Evolutionary conservation across 768 basidiomycete species (phyloP).

Genomic region (Pisolithus marmoratus): DNA sequence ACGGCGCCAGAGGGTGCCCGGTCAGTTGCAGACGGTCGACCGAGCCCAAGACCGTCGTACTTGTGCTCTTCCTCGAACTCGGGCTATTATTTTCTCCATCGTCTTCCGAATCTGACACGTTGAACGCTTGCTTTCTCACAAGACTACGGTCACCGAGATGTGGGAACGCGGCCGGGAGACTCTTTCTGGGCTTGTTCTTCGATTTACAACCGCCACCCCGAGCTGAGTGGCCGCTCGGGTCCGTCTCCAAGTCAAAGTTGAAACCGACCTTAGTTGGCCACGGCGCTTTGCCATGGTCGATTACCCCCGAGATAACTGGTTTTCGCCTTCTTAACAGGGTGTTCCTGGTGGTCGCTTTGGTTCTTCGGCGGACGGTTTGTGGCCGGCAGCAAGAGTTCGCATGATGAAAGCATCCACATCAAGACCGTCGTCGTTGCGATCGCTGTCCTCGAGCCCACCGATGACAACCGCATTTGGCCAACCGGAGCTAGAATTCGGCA

Average conservation of each 20-base stretch:
- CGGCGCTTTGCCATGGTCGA: conserved; percentile 78
- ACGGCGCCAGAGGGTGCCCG: conserved; percentile 27
- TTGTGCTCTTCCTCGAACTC: conserved; percentile 45
- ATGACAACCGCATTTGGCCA: conserved; percentile 52
- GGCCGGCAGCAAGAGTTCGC: conserved; percentile 55
- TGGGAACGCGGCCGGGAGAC: conserved; percentile 69
- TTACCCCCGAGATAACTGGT: conserved; percentile 51
- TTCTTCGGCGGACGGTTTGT: conserved; percentile 39
- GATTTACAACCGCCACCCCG: conserved; percentile 25
- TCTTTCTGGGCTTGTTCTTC: conserved; percentile 59
- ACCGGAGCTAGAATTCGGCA: conserved; percentile 47
- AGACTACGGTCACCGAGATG: conserved; percentile 28
- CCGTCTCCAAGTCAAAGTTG: conserved; percentile 37
- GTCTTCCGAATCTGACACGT: conserved; percentile 55
- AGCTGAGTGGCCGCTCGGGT: conserved; percentile 25
- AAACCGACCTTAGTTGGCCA: conserved; percentile 60
- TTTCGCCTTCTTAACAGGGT: conserved; percentile 72
- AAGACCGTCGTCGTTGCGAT: conserved; percentile 24
- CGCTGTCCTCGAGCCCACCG: conserved; percentile 36
- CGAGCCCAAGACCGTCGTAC: conserved; percentile 64
- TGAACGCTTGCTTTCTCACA: conserved; percentile 16
- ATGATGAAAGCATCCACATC: conserved; percentile 70
- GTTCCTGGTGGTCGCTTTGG: conserved; percentile 70
- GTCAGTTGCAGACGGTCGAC: conserved; percentile 37
- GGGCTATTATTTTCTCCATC: conserved; percentile 61